Conservation (phyloP, 1,139 yeast species). For the Pichia sp. region DNA sequence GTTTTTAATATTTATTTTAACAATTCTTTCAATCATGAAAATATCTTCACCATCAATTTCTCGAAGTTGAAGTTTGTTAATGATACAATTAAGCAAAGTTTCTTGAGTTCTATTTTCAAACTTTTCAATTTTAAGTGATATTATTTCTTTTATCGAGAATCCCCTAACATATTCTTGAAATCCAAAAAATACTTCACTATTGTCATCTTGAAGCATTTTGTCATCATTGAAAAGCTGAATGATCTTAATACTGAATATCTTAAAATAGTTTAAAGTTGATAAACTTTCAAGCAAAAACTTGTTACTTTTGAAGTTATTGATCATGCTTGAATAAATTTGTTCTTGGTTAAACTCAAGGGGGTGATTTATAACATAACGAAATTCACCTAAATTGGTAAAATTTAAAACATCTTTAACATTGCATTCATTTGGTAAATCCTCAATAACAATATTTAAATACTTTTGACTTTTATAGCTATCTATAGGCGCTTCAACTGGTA, state of each 20-base stretch:
- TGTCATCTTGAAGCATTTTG: not conserved
- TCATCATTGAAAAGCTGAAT: not conserved
- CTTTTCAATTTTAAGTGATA: not conserved
- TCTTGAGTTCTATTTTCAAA: conserved; percentile 9
- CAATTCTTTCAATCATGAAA: conserved; percentile 21
- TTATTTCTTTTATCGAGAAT: not conserved
- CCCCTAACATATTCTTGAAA: not conserved
- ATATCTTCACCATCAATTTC: conserved; percentile 18
- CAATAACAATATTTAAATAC: conserved; percentile 4
- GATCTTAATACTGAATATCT: not conserved
- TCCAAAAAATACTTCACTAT: not conserved
- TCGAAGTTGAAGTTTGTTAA: conserved; percentile 8
- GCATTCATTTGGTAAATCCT: not conserved
- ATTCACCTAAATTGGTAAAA: not conserved
- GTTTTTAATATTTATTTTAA: conserved; percentile 17
- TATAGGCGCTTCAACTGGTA: no score
- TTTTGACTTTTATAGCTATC: not conserved
- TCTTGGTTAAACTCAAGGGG: not conserved
- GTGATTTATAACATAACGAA: not conserved
- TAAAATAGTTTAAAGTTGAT: conserved; percentile 1
- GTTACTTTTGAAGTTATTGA: not conserved
- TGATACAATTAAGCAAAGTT: conserved; percentile 17
- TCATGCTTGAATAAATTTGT: not conserved
- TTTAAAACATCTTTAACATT: not conserved
- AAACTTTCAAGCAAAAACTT: conserved; percentile 3